phyloP scores from a whole-genome alignment of 1,139 yeast genomes.

The Yamadazyma aaseri region DNA sequence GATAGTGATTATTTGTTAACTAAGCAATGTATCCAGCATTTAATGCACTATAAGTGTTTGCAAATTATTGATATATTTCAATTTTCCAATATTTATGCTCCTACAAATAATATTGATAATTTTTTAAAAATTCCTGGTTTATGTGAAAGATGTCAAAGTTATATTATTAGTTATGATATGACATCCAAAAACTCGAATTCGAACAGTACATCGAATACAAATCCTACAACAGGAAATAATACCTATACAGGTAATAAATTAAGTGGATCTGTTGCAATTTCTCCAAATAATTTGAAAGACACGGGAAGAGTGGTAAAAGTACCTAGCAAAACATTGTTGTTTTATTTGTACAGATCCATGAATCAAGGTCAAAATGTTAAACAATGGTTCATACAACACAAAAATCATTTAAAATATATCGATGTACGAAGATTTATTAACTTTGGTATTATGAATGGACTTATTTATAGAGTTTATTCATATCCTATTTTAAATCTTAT shows the following conservation, averaged over 20 bases:
- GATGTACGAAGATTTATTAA: conserved; percentile 83
- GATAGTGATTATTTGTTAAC: conserved; percentile 79
- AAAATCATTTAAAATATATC: conserved; percentile 54
- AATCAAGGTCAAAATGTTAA: conserved; percentile 76
- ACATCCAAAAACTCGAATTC: background rate
- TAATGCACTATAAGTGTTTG: conserved; percentile 85
- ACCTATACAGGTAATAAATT: background rate
- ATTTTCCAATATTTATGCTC: conserved; percentile 84
- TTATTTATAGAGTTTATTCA: conserved; percentile 77
- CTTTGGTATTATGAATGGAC: conserved; percentile 80
- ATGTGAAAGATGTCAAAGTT: conserved; percentile 85
- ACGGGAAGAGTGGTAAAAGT: conserved; percentile 28
- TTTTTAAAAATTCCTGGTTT: conserved; percentile 64
- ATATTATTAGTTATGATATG: conserved; percentile 47
- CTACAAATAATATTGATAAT: conserved; percentile 72
- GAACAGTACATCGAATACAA: conserved; percentile 5
- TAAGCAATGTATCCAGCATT: conserved; percentile 84
- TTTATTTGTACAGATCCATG: conserved; percentile 72
- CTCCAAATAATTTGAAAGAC: conserved; percentile 17
- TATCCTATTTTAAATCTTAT: conserved; percentile 60
- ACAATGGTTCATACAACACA: conserved; percentile 76
- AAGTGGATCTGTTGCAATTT: conserved; percentile 14
- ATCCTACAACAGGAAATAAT: conserved; percentile 2
- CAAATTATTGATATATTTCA: conserved; percentile 85
- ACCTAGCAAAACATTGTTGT: conserved; percentile 67